Base-by-base conservation (phyloP, 768 basidiomycete species). In the Boletus rubescentipes region DNA sequence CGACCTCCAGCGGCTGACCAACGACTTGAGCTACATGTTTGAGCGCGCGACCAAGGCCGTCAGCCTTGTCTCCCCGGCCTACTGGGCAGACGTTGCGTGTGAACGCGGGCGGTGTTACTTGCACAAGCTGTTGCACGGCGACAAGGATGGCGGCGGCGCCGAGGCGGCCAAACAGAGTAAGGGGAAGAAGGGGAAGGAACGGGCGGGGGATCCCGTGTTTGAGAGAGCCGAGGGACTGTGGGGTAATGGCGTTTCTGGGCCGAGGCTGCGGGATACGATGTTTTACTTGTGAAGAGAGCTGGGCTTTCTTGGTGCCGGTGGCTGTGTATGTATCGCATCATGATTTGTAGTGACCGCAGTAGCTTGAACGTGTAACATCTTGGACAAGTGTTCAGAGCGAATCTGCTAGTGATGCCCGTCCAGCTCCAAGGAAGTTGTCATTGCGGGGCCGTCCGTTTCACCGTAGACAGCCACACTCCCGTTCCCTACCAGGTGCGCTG, bases 181-280 rank as follows among this genome's bases (percentile, higher is more conserved):
- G 64, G 39, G 61, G 52, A 40, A 58, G 64, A 32, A 68, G 69
- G 51, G 64, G 67, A 12, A 79, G 72, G 39, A 66, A 63, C 9
- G 53, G 21, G 59, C 69, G 0, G 84, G 85, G n/a, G 76, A 80
- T 11, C 67, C 73, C 10, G 75, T 85, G 10, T 75, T 73, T 62
- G 63, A 66, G 10, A 84, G 82, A 60, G 89, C 86, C 0, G 49
- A 61, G 51, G 57, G 46, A 14, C 46, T 78, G 53, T 93, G 90
- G 90, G 73, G 70, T 14, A 65, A 66, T 20, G 88, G 85, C 9
- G 84, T 87, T 15, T 61, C 66, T 1, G 79, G 79, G 0, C 42
- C 58, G 2, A 70, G 58, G 14, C 59, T 90, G 59, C 83, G 77
- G 69, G 77, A 86, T 31, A 84, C 82, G 2, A 91, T 91, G 88